Evolutionary conservation across 441 rosid genomes (phyloP).

Genomic region (Erodium moschatum): DNA sequence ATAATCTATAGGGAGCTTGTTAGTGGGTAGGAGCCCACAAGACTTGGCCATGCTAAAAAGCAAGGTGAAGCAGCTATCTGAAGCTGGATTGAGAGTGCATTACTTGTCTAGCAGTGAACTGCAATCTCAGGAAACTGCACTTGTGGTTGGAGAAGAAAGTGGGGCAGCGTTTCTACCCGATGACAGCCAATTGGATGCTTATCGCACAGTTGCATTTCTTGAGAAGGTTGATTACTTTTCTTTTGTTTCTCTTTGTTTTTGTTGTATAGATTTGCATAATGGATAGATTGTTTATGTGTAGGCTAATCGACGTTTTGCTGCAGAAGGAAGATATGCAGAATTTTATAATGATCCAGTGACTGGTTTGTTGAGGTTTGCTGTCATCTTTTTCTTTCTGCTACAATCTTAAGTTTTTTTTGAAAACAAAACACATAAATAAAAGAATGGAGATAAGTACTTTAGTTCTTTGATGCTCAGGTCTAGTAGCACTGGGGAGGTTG

Average conservation of each 20-base stretch:
- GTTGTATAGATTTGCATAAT: not conserved
- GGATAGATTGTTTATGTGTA: constrained; percentile 22
- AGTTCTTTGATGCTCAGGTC: constrained; percentile 33
- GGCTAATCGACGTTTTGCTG: constrained; percentile 53
- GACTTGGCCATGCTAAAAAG: constrained; percentile 44
- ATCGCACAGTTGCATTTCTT: constrained; percentile 51
- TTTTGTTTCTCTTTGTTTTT: constrained; percentile 9
- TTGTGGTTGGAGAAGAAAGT: constrained; percentile 41
- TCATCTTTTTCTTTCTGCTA: constrained; percentile 7
- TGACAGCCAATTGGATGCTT: constrained; percentile 85
- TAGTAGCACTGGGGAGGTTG: constrained; percentile 39
- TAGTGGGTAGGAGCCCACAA: constrained; percentile 50
- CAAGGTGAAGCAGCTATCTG: constrained; percentile 51
- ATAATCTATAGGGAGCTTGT: constrained; percentile 32
- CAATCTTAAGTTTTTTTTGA: not conserved
- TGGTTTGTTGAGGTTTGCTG: constrained; percentile 47
- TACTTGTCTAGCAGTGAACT: constrained; percentile 53
- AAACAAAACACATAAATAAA: not conserved
- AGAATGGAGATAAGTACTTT: constrained; percentile 3
- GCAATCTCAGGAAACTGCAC: constrained; percentile 46
- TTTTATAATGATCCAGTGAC: constrained; percentile 67
- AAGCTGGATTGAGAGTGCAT: constrained; percentile 62
- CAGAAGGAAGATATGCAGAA: constrained; percentile 70
- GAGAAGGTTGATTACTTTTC: constrained; percentile 43
- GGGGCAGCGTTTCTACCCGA: constrained; percentile 72